phyloP scores from a whole-genome alignment of 164 flowering plant genomes.

The Cinnamomum micranthum region DNA sequence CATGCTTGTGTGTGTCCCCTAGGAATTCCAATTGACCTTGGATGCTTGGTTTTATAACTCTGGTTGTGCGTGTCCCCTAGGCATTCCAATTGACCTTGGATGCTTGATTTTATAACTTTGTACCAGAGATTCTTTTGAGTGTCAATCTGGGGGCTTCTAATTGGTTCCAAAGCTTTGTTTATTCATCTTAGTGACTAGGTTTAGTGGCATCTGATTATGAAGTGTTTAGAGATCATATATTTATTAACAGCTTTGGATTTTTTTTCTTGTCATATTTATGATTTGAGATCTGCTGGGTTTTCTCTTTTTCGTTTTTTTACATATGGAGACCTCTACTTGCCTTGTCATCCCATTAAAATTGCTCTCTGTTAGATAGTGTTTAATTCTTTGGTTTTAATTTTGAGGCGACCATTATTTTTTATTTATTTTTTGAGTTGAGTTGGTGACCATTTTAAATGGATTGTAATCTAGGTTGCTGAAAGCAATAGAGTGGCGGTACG shows the following conservation, averaged over 20 bases:
- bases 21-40: neutral
- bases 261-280: neutral
- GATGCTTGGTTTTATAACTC: neutral
- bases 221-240: too few species aligned
- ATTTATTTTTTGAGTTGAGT: too few species aligned
- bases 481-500: conserved; percentile 52
- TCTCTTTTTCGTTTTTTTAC: too few species aligned
- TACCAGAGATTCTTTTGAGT: neutral
- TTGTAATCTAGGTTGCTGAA: conserved; percentile 53
- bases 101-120: neutral
- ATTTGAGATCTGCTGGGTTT: neutral
- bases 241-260: neutral
- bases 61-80: neutral
- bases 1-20: neutral
- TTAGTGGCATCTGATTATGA: too few species aligned
- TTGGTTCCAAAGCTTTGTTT: neutral
- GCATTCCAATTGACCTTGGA: neutral
- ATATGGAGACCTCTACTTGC: neutral
- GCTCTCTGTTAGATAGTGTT: neutral
- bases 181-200: neutral
- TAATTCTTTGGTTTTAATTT: neutral
- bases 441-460: neutral
- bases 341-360: neutral
- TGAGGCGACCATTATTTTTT: neutral
- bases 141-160: neutral